phyloP scores from a whole-genome alignment of 2,329 filamentous ascomycete species.

The Passalora sequoiae region DNA sequence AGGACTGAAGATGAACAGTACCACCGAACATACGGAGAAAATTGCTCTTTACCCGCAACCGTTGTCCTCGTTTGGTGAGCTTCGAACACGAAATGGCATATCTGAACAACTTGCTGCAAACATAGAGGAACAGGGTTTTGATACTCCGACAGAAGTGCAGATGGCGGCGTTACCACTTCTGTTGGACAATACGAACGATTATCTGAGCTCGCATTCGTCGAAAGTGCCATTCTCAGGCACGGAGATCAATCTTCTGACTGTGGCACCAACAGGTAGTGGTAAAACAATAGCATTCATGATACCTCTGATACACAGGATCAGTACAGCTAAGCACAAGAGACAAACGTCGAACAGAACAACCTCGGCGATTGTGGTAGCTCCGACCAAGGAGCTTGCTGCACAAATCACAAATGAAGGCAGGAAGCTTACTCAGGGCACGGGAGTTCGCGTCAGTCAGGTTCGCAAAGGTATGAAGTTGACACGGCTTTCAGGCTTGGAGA shows the following conservation, averaged over 20 bases:
- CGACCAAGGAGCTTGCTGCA: conserved; percentile 47
- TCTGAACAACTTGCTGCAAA: conserved; percentile 71
- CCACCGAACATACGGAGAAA: conserved; percentile 39
- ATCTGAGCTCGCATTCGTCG: conserved; percentile 39
- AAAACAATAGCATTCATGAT: conserved; percentile 94
- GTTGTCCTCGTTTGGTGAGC: conserved; percentile 67
- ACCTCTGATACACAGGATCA: conserved; percentile 71
- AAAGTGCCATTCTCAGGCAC: conserved; percentile 22
- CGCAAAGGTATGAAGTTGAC: conserved; percentile 72
- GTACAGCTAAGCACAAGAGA: conserved; percentile 29
- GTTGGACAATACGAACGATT: conserved; percentile 48
- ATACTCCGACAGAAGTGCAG: conserved; percentile 87
- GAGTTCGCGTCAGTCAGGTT: conserved; percentile 74
- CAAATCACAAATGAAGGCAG: conserved; percentile 64
- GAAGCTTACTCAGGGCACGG: conserved; percentile 72
- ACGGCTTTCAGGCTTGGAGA: conserved; percentile 38
- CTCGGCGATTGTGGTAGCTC: conserved; percentile 44
- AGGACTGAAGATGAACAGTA: conserved; percentile 40
- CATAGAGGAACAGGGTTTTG: conserved; percentile 76
- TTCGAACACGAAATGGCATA: conserved; percentile 67
- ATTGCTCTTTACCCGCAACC: conserved; percentile 71
- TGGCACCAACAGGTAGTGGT: conserved; percentile 92
- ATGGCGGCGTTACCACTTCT: conserved; percentile 78
- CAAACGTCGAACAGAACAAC: conserved; percentile 20
- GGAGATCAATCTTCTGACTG: conserved; percentile 69